phyloP scores from a whole-genome alignment of 805 yeast genomes.

The Dipodascopsis tothii region DNA sequence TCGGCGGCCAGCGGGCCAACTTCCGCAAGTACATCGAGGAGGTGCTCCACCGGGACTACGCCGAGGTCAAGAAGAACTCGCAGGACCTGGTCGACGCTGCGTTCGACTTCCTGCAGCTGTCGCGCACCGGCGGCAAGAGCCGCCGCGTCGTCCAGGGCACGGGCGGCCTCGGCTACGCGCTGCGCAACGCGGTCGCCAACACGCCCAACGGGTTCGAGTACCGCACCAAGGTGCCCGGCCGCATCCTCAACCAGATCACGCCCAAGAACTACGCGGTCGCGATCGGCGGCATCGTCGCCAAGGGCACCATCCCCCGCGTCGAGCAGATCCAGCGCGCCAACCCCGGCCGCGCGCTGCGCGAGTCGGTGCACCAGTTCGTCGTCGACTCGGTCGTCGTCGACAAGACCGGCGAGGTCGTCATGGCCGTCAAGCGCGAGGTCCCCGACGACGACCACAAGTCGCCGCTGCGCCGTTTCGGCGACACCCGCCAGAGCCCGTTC shows the following conservation, averaged over 20 bases:
- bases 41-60: not conserved
- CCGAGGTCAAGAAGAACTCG: not conserved
- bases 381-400: not conserved
- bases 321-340: conserved; percentile 2
- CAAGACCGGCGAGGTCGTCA: not conserved
- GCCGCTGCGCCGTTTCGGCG: not conserved
- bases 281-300: conserved; percentile 6
- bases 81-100: not conserved
- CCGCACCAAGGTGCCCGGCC: conserved; percentile 10
- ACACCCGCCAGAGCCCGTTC: not conserved
- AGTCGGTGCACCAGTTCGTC: not conserved
- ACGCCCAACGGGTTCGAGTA: conserved; percentile 11
- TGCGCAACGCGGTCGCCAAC: conserved; percentile 10
- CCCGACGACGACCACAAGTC: not conserved
- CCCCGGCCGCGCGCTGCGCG: conserved; percentile 1
- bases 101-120: not conserved
- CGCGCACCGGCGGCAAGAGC: not conserved
- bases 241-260: conserved; percentile 9
- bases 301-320: conserved; percentile 1
- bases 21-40: not conserved
- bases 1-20: not conserved
- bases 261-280: conserved; percentile 3
- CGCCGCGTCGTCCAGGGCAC: not conserved
- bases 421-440: not conserved
- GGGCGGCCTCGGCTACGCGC: conserved; percentile 14